Conservation (phyloP, 176 grass and related monocot species). For the Hsuehochloa calcarea region DNA sequence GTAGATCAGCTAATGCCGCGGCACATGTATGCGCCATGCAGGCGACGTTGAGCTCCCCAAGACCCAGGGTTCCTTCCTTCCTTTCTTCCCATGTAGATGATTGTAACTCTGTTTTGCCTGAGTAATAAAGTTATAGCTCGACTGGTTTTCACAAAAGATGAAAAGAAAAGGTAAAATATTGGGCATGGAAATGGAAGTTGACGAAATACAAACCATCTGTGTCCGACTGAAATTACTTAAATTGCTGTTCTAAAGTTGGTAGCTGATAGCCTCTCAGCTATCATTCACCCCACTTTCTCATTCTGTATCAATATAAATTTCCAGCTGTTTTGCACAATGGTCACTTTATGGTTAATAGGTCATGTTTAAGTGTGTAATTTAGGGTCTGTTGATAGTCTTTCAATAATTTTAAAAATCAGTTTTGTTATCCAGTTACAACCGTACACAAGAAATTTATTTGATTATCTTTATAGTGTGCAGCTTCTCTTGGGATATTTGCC, state of each 20-base stretch:
- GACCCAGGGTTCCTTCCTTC: no score
- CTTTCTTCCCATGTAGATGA: no score
- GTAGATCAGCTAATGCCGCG: no score
- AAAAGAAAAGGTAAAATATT: neutral
- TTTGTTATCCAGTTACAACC: constrained; percentile 4
- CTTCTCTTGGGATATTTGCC: constrained; percentile 97
- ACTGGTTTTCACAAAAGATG: no score
- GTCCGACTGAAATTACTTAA: neutral
- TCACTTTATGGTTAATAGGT: neutral
- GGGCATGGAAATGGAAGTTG: neutral
- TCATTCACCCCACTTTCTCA: neutral
- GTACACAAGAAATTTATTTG: constrained; percentile 55
- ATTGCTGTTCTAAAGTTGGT: neutral
- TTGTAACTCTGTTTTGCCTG: no score
- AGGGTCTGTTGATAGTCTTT: neutral
- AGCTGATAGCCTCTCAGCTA: neutral
- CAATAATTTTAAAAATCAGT: neutral
- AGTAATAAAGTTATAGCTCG: no score
- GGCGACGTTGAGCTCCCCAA: no score
- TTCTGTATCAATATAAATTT: neutral
- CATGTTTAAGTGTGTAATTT: constrained; percentile 1
- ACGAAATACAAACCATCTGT: neutral
- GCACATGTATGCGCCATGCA: no score
- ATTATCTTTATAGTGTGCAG: constrained; percentile 92
- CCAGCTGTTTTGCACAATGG: neutral